phyloP scores from a whole-genome alignment of 768 basidiomycete species.

The Fomitopsis pulvina region DNA sequence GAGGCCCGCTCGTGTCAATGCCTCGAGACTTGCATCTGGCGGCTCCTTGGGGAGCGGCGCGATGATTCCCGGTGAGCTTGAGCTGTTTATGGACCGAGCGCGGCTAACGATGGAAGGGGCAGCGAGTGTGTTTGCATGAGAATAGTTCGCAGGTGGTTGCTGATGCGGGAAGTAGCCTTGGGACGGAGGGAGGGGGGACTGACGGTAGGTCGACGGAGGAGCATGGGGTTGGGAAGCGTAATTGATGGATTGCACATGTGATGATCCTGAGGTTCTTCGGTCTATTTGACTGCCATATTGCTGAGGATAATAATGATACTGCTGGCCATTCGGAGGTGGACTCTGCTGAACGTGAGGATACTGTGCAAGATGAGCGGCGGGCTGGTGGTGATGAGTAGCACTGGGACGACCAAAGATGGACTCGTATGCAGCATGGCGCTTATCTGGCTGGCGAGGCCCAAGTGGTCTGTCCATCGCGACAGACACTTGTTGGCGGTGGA shows the following conservation, averaged over 20 bases:
- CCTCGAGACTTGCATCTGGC: conserved; percentile 40
- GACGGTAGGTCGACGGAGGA: conserved; percentile 27
- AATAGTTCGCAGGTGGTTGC: conserved; percentile 26
- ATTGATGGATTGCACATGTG: conserved; percentile 25
- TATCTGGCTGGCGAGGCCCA: conserved; percentile 60
- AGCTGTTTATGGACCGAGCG: conserved; percentile 45
- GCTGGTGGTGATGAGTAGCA: conserved; percentile 41
- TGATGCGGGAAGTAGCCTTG: conserved; percentile 15
- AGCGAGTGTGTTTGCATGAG: conserved; percentile 25
- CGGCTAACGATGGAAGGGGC: conserved; percentile 38
- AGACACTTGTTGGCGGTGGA: not conserved
- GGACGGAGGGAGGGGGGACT: conserved; percentile 33
- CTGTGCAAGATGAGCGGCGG: conserved; percentile 23
- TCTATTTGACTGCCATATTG: conserved; percentile 29
- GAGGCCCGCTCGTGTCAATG: conserved; percentile 43
- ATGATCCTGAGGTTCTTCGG: conserved; percentile 41
- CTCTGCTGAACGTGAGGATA: conserved; percentile 33
- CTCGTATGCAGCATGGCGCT: conserved; percentile 78
- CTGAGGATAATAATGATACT: conserved; percentile 20
- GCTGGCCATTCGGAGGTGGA: conserved; percentile 26
- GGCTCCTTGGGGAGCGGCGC: conserved; percentile 43
- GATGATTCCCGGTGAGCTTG: conserved; percentile 38
- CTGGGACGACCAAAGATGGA: conserved; percentile 81
- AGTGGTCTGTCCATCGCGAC: conserved; percentile 43
- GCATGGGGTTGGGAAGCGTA: conserved; percentile 16